A percentile compares a stretch with the other conserved stretches of the same genome.
Evolutionary conservation across 768 basidiomycete species (phyloP).

Genomic region (Rossbeevera mucosa): DNA sequence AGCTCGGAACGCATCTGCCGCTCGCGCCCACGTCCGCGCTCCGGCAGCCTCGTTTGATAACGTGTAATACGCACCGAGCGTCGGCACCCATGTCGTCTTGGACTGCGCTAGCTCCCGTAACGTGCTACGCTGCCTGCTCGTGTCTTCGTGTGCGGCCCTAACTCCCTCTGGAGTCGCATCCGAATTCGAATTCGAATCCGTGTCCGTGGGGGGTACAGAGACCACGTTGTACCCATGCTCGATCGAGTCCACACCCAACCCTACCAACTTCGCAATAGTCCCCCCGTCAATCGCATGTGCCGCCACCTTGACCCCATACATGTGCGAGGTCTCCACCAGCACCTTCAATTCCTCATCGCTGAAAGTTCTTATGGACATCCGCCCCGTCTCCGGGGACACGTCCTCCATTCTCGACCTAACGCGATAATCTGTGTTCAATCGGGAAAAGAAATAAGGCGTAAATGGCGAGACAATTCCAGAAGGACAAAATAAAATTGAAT

Average conservation of each 20-base stretch:
- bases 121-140: neutral
- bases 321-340: slow-evolving; percentile 50
- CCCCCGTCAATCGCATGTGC: slow-evolving; percentile 43
- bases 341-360: slow-evolving; percentile 39
- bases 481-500: neutral
- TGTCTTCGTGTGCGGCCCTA: slow-evolving; percentile 4
- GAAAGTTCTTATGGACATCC: slow-evolving; percentile 42
- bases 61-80: slow-evolving; percentile 48
- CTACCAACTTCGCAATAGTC: slow-evolving; percentile 32
- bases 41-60: slow-evolving; percentile 14
- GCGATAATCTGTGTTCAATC: slow-evolving; percentile 45
- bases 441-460: neutral
- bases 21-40: slow-evolving; percentile 34
- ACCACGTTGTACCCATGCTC: slow-evolving; percentile 47
- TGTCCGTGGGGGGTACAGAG: neutral
- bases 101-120: slow-evolving; percentile 23
- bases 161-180: neutral
- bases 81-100: slow-evolving; percentile 52
- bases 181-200: neutral
- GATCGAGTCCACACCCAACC: slow-evolving; percentile 43
- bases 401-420: slow-evolving; percentile 42
- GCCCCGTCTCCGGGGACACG: slow-evolving; percentile 36
- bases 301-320: slow-evolving; percentile 52
- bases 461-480: neutral
- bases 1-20: slow-evolving; percentile 38